These are phyloP conservation scores for cucumber (Cucumis sativus) DNA, from an alignment of 306 rosid species.

Conservation along the genomic window DNA sequence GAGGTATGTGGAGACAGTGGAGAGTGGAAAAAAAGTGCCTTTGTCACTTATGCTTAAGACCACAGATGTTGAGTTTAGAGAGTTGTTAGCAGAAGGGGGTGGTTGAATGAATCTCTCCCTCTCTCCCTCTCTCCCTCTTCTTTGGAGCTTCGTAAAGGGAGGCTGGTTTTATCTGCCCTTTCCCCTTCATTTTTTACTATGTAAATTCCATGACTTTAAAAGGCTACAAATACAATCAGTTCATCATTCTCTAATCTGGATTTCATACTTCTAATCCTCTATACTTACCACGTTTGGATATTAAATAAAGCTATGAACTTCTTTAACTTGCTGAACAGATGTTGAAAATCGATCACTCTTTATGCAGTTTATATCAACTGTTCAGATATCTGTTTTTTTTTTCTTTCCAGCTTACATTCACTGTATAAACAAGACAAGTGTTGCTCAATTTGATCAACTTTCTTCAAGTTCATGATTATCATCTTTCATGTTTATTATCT, in stretches of 20 bases:
- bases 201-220: background rate
- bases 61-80: slow-evolving; percentile 63
- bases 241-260: background rate
- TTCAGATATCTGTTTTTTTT: background rate
- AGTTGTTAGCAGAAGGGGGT: slow-evolving; percentile 21
- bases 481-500: background rate
- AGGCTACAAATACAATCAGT: background rate
- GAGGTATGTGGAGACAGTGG: slow-evolving; percentile 46
- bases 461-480: background rate
- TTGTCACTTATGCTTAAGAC: slow-evolving; percentile 67
- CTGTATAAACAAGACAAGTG: no score
- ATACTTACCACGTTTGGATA: background rate
- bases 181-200: background rate
- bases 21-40: slow-evolving; percentile 36
- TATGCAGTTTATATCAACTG: background rate
- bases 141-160: background rate
- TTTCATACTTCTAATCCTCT: background rate
- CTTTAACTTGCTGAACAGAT: background rate
- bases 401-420: background rate
- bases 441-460: background rate
- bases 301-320: background rate
- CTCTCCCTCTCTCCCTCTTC: background rate
- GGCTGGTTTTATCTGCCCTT: background rate
- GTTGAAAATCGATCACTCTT: background rate
- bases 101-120: background rate